Conservation (phyloP, 2,329 filamentous ascomycete genomes). For the Cladorrhinum sp. region DNA sequence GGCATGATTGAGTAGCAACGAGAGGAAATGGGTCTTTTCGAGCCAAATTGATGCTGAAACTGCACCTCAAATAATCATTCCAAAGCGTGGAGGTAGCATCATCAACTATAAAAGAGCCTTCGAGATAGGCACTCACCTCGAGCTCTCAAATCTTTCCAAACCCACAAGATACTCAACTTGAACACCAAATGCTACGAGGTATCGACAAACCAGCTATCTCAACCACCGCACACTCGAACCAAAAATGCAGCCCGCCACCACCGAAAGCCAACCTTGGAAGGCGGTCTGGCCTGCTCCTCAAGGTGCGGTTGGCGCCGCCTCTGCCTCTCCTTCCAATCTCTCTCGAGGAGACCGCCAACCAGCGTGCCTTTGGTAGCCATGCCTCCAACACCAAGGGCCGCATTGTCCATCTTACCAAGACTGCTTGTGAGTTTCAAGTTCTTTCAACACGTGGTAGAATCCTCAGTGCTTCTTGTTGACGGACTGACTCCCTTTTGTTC, state of each 20-base stretch:
- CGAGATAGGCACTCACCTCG: no score
- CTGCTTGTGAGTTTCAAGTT: neutral
- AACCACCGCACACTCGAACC: neutral
- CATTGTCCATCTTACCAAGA: constrained; percentile 15
- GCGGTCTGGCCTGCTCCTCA: constrained; percentile 10
- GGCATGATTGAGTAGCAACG: neutral
- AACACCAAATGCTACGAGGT: no score
- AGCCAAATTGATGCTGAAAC: neutral
- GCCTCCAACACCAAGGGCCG: constrained; percentile 25
- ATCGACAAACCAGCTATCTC: neutral
- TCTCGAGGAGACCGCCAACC: constrained; percentile 15
- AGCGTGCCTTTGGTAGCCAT: constrained; percentile 22
- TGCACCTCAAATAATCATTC: no score
- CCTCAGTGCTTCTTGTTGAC: neutral
- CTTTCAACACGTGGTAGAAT: neutral
- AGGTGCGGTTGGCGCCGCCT: neutral
- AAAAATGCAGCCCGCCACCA: neutral
- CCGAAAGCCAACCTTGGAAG: constrained; percentile 12
- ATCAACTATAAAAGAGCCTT: no score
- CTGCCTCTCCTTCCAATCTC: neutral
- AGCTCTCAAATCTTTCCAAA: neutral
- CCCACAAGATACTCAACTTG: no score
- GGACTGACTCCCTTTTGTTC: neutral
- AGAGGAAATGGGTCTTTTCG: neutral
- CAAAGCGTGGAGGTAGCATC: no score